Base-by-base conservation (phyloP, 2,329 filamentous ascomycete species). In the Verticillium longisporum region DNA sequence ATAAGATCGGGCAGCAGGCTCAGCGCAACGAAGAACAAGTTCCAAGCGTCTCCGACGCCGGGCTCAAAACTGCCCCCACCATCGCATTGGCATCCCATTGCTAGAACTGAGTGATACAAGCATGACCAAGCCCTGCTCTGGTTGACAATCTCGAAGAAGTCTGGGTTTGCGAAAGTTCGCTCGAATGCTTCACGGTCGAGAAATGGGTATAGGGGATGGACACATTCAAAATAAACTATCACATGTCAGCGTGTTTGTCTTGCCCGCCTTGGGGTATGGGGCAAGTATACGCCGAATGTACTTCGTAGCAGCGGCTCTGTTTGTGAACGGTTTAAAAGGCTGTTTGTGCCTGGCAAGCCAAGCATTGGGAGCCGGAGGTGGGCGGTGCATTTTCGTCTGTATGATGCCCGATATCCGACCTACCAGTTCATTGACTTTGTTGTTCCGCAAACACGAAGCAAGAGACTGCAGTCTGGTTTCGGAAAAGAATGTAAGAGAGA, bases 181-280 rank as follows among this genome's bases (percentile, higher is more conserved):
- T 77, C 72, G 59, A 79, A 79, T 4, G 65, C 57, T 15, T 63
- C 57, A 36, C 68, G 69, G 55, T 78, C 73, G 1, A 79, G 68
- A 60, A 79, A 78, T 1, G 77, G 75, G 61, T 77, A 74, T 0
- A 75, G 50, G 0, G 72, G 72, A 61, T 79, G 76, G 1, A 75
- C 65, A 10, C 72, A 68, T 2, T 73, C 66, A 60, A 79, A 79
- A 65, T 78, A 79, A 31, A 68, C 71, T 75, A 41, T 9, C 21
- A 2, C 4, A 0, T 7, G 0, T 38, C 32, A 62, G 59, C 38
- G 26, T 62, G 3, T 31, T 31, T 31, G 3, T 31, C 26, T 31
- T 31, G 26, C 26, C 26, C 26, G 26, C 26, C 26, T 31, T 31
- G 26, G 26, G 26, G 4, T 31, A 31, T 31, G 26, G 26, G 4